Conservation (phyloP, 2,329 filamentous ascomycete species). For the Zymoseptoria ardabiliae region DNA sequence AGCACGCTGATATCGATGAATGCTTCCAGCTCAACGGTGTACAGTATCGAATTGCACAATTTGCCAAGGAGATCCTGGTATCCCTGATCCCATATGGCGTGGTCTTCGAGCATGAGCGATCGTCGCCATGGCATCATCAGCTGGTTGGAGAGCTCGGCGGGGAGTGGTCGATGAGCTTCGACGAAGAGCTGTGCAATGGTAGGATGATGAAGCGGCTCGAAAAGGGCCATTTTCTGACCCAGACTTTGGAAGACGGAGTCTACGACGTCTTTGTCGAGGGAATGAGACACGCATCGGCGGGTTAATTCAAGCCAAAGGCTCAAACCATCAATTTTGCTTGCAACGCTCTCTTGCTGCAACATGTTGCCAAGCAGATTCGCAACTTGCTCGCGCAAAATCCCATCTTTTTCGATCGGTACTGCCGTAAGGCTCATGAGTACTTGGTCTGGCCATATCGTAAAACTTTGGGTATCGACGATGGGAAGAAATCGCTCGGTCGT, state of each 20-base stretch:
- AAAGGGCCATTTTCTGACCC: slow-evolving; percentile 5
- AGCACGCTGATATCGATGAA: slow-evolving; percentile 16
- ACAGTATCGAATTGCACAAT: slow-evolving; percentile 13
- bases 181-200: slow-evolving; percentile 20
- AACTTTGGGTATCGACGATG: background rate
- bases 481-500: slow-evolving; percentile 20
- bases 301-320: slow-evolving; percentile 12
- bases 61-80: slow-evolving; percentile 13
- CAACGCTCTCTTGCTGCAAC: slow-evolving; percentile 8
- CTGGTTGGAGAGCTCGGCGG: slow-evolving; percentile 9
- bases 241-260: slow-evolving; percentile 12
- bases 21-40: slow-evolving; percentile 13
- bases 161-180: slow-evolving; percentile 15
- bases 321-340: slow-evolving; percentile 7
- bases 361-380: slow-evolving; percentile 12
- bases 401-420: slow-evolving; percentile 10
- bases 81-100: slow-evolving; percentile 13
- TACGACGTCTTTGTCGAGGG: slow-evolving; percentile 9
- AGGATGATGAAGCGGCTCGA: slow-evolving; percentile 18
- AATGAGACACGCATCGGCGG: slow-evolving; percentile 6
- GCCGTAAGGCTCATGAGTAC: slow-evolving; percentile 12
- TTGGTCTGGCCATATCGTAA: slow-evolving; percentile 4
- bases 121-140: slow-evolving; percentile 18
- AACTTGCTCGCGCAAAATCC: slow-evolving; percentile 18
- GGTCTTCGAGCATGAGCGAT: slow-evolving; percentile 17